Evolutionary conservation across 2,329 filamentous ascomycete genomes (phyloP), one percentile per base, ranked within the genome.

Genomic region (Arthrobotrys sinensis): DNA sequence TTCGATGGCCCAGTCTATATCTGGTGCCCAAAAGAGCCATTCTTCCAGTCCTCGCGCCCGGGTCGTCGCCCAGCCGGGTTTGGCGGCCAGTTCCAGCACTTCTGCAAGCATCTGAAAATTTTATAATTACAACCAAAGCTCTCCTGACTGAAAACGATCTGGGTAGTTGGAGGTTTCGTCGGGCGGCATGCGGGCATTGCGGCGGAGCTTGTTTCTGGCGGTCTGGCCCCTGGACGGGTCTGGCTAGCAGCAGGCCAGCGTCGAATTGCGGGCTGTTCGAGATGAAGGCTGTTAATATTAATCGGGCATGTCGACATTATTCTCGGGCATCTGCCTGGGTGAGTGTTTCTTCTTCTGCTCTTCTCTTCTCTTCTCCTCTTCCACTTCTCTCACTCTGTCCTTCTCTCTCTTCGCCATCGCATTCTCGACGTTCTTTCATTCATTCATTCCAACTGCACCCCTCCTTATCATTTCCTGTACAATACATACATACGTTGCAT

Each of bases 271-370:
- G 55, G 36, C 34, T 4, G 28, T 60, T 60, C 36, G 55, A 60
- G 55, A 60, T 53, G 50, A 16, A 32, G 5, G 28, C n/a, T 16
- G 40, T 45, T 45, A 45, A 53, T 53, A 57, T 60, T 43, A 60
- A 60, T 60, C 55, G 55, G 55, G 55, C 55, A 43, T 60, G 55
- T 60, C 55, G 55, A 60, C 36, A 60, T 60, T 57, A 12, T 28
- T 34, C 8, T 34, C 50, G 16, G n/a, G 19, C 55, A 16, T 60
- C 55, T 60, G 55, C 55, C 55, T 60, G 36, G 34, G 53, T 60
- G 7, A 43, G 36, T 57, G n/a, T 36, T 36, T 24, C 52, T 60
- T 43, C 19, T 43, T 43, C 24, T 19, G 14, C 43, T 12, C 16
- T 14, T 43, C 11, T 24, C 10, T 32, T 16, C 16, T n/a, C 19